A percentile compares a stretch with the other conserved stretches of the same genome.
Evolutionary conservation across 2,329 filamentous ascomycete species (phyloP).

Genomic region (Aspergillus bombycis): DNA sequence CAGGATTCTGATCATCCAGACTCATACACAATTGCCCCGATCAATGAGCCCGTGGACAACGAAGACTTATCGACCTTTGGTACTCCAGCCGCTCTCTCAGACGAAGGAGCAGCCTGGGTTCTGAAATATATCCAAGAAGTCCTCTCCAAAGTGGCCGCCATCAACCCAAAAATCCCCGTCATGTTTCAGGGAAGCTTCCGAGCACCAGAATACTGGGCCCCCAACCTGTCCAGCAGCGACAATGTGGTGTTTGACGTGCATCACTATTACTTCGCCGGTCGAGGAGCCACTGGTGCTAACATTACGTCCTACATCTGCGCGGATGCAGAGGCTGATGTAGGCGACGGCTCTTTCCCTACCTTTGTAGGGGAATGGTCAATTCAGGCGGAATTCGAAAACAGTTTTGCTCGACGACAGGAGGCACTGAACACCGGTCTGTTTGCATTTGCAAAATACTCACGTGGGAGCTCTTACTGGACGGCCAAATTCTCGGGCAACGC

Average conservation of each 20-base stretch:
- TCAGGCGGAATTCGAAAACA: conserved; percentile 20
- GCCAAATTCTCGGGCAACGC: conserved; percentile 22
- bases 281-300: neutral
- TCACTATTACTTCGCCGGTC: conserved; percentile 26
- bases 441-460: conserved; percentile 18
- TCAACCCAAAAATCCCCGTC: conserved; percentile 25
- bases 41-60: conserved; percentile 32
- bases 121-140: conserved; percentile 27
- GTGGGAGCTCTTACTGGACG: conserved; percentile 28
- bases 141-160: conserved; percentile 17
- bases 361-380: conserved; percentile 31
- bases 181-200: conserved; percentile 34
- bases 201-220: conserved; percentile 23
- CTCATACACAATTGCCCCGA: conserved; percentile 28
- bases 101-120: conserved; percentile 26
- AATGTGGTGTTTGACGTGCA: conserved; percentile 32
- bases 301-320: conserved; percentile 20
- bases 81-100: conserved; percentile 26
- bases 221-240: conserved; percentile 12
- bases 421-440: conserved; percentile 22
- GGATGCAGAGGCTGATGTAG: conserved; percentile 20
- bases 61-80: conserved; percentile 26
- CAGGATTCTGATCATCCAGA: conserved; percentile 19
- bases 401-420: conserved; percentile 16
- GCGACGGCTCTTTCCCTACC: conserved; percentile 24